Conservation (phyloP, 116 monocot species). For the Trichopus zeylanicus region DNA sequence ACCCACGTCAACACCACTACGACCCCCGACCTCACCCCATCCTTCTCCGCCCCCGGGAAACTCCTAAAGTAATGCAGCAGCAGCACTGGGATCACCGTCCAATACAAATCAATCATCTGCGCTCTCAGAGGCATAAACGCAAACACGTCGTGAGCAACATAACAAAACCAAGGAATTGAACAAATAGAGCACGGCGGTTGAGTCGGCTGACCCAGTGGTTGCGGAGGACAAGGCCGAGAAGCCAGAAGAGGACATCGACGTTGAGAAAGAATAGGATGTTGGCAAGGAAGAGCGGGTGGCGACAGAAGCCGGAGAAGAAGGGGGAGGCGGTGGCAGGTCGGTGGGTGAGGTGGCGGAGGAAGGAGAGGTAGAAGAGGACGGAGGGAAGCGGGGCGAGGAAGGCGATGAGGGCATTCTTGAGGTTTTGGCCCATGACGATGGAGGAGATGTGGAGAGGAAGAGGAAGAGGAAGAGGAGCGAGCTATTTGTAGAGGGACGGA, state of each 20-base stretch:
- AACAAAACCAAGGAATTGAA: background rate
- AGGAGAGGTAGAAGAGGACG: constrained; percentile 68
- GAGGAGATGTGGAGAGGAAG: background rate
- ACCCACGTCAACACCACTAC: constrained; percentile 53
- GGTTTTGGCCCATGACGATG: constrained; percentile 20
- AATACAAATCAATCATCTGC: constrained; percentile 90
- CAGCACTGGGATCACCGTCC: constrained; percentile 91
- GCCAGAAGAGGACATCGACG: constrained; percentile 85
- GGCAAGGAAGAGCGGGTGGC: constrained; percentile 68
- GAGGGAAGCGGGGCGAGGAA: constrained; percentile 73
- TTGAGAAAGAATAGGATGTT: constrained; percentile 88
- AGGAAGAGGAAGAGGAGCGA: background rate
- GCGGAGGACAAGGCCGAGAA: constrained; percentile 58
- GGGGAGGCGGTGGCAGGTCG: background rate
- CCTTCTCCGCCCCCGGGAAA: constrained; percentile 37
- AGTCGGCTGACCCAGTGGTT: constrained; percentile 56
- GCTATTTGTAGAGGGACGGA: too few species aligned
- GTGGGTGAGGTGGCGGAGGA: constrained; percentile 28
- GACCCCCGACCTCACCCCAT: constrained; percentile 43
- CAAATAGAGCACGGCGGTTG: background rate
- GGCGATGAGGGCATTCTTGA: constrained; percentile 61
- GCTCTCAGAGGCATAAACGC: constrained; percentile 4
- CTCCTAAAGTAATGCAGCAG: constrained; percentile 53
- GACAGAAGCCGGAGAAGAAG: constrained; percentile 43
- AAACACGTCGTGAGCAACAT: background rate